Percentiles rank a stretch among this genome's conserved stretches.
These are phyloP conservation scores for Phaeolepiota aurea DNA, from an alignment of 768 basidiomycete genomes.

Conservation along the genomic window DNA sequence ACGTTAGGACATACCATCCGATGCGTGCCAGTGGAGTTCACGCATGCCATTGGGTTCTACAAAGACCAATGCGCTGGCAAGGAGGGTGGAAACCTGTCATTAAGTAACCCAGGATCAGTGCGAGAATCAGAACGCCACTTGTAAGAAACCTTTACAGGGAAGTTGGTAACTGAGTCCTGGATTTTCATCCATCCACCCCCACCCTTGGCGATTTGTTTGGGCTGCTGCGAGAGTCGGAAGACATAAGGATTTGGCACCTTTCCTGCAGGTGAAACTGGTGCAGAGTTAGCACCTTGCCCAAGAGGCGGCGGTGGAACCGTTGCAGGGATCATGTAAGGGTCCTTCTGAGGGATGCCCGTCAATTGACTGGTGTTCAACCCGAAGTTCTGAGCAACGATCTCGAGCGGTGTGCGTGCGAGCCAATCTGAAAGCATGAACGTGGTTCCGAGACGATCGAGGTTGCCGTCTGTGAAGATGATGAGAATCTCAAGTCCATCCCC, in stretches of 20 bases:
- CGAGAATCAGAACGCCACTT: background rate
- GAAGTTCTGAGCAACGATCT: slow-evolving; percentile 9
- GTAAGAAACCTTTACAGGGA: slow-evolving; percentile 1
- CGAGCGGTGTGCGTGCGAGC: slow-evolving; percentile 10
- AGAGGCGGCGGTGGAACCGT: slow-evolving; percentile 9
- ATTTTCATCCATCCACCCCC: slow-evolving; percentile 11
- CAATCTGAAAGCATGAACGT: slow-evolving; percentile 12
- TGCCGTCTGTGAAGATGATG: slow-evolving; percentile 10
- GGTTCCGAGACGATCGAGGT: slow-evolving; percentile 9
- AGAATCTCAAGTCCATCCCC: slow-evolving; percentile 9
- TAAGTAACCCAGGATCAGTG: background rate
- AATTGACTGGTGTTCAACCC: slow-evolving; percentile 8
- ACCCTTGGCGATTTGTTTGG: slow-evolving; percentile 9
- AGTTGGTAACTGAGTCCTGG: slow-evolving; percentile 10
- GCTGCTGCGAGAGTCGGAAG: slow-evolving; percentile 8
- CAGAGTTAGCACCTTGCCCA: slow-evolving; percentile 7
- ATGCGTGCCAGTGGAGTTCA: slow-evolving; percentile 9
- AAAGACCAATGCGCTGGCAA: slow-evolving; percentile 10
- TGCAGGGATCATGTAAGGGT: slow-evolving; percentile 8
- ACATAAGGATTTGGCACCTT: slow-evolving; percentile 10
- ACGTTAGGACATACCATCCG: slow-evolving; percentile 6
- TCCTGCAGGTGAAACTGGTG: slow-evolving; percentile 8
- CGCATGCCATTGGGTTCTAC: slow-evolving; percentile 10
- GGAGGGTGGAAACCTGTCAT: background rate
- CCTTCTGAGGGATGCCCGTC: slow-evolving; percentile 8